phyloP scores from a whole-genome alignment of 2,329 filamentous ascomycete genomes.

The Sarocladium strictum region DNA sequence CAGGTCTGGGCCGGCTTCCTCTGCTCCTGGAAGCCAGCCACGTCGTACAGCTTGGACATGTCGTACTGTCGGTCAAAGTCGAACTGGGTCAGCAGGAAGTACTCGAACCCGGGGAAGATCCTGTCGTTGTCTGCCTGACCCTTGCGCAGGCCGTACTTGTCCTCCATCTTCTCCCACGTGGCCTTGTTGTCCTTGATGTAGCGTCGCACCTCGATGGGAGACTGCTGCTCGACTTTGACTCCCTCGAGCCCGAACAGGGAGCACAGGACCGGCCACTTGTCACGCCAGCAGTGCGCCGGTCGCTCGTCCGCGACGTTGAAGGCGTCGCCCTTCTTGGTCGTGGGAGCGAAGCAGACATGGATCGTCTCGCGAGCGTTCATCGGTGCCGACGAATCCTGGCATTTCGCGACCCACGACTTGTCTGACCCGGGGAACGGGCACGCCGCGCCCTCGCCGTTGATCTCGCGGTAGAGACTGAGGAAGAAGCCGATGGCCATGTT shows the following conservation, averaged over 20 bases:
- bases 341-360: slow-evolving; percentile 14
- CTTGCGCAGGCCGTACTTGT: slow-evolving; percentile 28
- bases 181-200: slow-evolving; percentile 26
- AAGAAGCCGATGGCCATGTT: slow-evolving; percentile 31
- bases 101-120: slow-evolving; percentile 31
- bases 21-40: slow-evolving; percentile 33
- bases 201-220: slow-evolving; percentile 23
- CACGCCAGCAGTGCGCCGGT: slow-evolving; percentile 15
- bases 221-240: slow-evolving; percentile 19
- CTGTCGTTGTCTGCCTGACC: slow-evolving; percentile 30
- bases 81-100: slow-evolving; percentile 35
- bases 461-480: slow-evolving; percentile 26
- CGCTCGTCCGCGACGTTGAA: slow-evolving; percentile 19
- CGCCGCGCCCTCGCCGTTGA: slow-evolving; percentile 30
- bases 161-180: slow-evolving; percentile 25
- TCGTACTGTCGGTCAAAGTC: slow-evolving; percentile 39
- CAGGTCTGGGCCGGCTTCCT: slow-evolving; percentile 29
- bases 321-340: slow-evolving; percentile 15
- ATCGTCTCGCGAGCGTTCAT: slow-evolving; percentile 26
- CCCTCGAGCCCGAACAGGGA: slow-evolving; percentile 18
- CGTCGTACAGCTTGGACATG: slow-evolving; percentile 34
- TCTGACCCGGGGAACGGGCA: slow-evolving; percentile 31
- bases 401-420: slow-evolving; percentile 29
- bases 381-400: slow-evolving; percentile 32
- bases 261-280: slow-evolving; percentile 20